Evolutionary conservation across 1,284 basidiomycete species (phyloP), one percentile per base, ranked within the genome.

Genomic region (Tylopilus orsonianus): DNA sequence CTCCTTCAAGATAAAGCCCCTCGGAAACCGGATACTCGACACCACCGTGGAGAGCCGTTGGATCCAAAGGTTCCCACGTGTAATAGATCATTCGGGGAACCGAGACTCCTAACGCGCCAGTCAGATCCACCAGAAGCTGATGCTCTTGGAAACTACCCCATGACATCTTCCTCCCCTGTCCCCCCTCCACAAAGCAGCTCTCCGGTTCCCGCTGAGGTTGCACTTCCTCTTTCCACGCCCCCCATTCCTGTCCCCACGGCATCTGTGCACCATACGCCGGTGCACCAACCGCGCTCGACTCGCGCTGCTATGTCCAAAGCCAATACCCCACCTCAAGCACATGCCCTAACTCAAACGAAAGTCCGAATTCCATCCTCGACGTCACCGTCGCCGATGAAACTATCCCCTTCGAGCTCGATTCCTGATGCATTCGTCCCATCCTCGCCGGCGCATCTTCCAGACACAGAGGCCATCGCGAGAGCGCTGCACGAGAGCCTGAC

Each of bases 401-500:
- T 77, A 4, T 71, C 69, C 0, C 59, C 57, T 26, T 52, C 57
- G 9, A 58, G 59, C 34, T 50, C 51, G 14, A 41, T 56, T 38
- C 49, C 56, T 39, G 41, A 56, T 5, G 48, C 48, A 8, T 64
- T 60, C 34, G 14, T 2, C 12, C 6, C 35, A 2, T 64, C 63
- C 39, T 58, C 65, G 1, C 48, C 61, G 5, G 56, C 56, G 3
- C 65, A 53, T 37, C 55, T 56, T 2, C 53, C 62, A 5, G 55
- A 59, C 16, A 44, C 54, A n/a, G 52, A 59, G 7, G 41, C 52
- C 16, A 54, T 61, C 14, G 46, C 58, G 7, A 64, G 65, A 34
- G 79, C 75, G 16, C 67, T 88, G 19, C 78, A 84, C 50, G 81
- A 83, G 49, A 83, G 78, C 51, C 77, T 88, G 37, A 78, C 77